phyloP scores from a whole-genome alignment of 805 yeast genomes.

The Lipomyces spencermartinsiae region DNA sequence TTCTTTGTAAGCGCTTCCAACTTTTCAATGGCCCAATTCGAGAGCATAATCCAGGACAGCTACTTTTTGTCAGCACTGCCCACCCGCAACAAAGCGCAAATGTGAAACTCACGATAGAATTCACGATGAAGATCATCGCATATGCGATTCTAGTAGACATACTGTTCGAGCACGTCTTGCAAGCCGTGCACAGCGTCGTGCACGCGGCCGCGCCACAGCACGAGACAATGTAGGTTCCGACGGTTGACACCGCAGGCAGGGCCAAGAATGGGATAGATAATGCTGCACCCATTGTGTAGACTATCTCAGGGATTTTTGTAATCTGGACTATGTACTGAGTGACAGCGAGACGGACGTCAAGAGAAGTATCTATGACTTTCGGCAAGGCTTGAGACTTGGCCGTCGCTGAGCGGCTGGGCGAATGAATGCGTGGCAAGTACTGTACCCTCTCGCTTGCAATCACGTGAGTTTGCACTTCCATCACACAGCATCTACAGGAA shows the following conservation, averaged over 20 bases:
- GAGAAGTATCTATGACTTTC: neutral
- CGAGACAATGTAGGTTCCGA: constrained; percentile 68
- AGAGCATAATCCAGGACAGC: constrained; percentile 89
- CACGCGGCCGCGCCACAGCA: constrained; percentile 84
- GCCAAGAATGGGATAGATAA: constrained; percentile 59
- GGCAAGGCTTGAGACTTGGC: too few relatives aligned
- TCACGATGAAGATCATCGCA: constrained; percentile 76
- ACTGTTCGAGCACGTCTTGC: constrained; percentile 72
- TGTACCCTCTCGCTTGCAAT: neutral
- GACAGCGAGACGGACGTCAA: neutral
- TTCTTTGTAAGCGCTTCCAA: constrained; percentile 76
- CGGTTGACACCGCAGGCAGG: constrained; percentile 66
- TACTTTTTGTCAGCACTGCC: constrained; percentile 1
- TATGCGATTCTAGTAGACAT: constrained; percentile 85
- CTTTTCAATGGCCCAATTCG: constrained; percentile 76
- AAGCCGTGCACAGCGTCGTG: constrained; percentile 61
- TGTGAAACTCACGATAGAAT: constrained; percentile 57
- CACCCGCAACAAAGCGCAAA: neutral
- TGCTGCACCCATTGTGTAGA: constrained; percentile 49
- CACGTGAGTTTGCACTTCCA: neutral
- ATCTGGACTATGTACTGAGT: neutral
- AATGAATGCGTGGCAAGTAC: neutral
- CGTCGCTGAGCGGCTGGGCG: neutral
- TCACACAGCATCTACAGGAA: too few relatives aligned
- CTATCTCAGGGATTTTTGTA: neutral